These are phyloP conservation scores for Podila epicladia DNA, from an alignment of 192 early-diverging fungal genomes.

Conservation along the genomic window DNA sequence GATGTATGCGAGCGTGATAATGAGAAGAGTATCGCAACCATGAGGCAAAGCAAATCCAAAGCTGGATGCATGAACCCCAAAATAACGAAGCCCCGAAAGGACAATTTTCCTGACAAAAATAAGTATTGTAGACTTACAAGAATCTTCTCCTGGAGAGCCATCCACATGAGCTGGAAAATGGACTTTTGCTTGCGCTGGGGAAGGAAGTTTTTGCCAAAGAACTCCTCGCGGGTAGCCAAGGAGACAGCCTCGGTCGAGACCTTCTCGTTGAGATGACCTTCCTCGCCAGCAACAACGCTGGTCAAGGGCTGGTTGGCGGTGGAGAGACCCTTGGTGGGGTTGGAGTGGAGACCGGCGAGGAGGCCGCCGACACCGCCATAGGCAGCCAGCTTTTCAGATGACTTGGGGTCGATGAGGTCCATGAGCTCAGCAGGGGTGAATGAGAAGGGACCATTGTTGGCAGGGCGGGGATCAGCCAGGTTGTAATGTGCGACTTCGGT, in stretches of 20 bases:
- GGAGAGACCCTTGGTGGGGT: conserved; percentile 54
- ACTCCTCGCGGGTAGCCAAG: conserved; percentile 48
- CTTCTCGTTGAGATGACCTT: conserved; percentile 15
- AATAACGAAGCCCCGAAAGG: neutral
- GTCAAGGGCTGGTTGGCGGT: conserved; percentile 30
- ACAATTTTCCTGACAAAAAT: neutral
- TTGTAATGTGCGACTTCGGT: conserved; percentile 15
- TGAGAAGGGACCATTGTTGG: conserved; percentile 58
- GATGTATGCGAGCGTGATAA: neutral
- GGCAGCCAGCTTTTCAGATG: conserved; percentile 42
- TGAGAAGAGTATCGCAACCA: neutral
- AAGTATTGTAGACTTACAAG: conserved; percentile 52
- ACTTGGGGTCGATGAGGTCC: conserved; percentile 64
- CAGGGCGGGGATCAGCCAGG: conserved; percentile 35
- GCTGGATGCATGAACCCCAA: neutral
- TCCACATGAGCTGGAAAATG: conserved; percentile 80
- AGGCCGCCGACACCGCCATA: conserved; percentile 62
- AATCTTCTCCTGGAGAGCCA: conserved; percentile 82
- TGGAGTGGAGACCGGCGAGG: conserved; percentile 55
- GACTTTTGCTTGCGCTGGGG: conserved; percentile 72
- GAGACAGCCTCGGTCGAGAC: neutral
- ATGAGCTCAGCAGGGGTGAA: conserved; percentile 59
- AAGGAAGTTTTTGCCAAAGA: conserved; percentile 75
- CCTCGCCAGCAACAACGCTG: conserved; percentile 41
- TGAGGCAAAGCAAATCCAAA: conserved; percentile 8